phyloP scores from a whole-genome alignment of 257 asterid species.

The Anisodus tanguticus region DNA sequence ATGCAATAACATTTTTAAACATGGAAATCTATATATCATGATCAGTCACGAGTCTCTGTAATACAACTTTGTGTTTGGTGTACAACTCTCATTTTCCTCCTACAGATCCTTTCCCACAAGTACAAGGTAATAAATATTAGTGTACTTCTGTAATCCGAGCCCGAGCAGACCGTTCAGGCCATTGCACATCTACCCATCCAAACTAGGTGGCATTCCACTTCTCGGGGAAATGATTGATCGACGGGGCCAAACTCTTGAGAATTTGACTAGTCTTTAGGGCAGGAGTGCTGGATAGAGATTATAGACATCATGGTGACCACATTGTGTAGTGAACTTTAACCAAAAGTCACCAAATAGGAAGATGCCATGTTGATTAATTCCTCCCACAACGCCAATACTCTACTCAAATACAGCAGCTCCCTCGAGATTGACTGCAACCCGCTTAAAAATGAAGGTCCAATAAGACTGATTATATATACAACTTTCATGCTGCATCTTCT shows the following conservation, averaged over 20 bases:
- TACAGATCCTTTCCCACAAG: neutral
- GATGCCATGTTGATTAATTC: neutral
- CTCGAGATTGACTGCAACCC: neutral
- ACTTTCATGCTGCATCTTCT: conserved; percentile 23
- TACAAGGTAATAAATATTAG: neutral
- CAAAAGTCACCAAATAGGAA: neutral
- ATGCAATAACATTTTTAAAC: neutral
- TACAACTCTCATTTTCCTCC: conserved; percentile 21
- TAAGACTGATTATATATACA: conserved; percentile 21
- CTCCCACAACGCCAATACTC: neutral
- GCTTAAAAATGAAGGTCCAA: neutral
- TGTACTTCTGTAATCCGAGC: neutral
- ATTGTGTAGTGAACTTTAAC: neutral
- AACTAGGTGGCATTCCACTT: neutral
- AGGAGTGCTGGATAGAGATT: neutral
- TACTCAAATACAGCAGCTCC: neutral
- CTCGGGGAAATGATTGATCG: neutral
- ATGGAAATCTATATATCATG: neutral
- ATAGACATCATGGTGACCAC: conserved; percentile 24
- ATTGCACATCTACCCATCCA: conserved; percentile 9
- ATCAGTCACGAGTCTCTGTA: neutral
- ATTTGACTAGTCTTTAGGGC: neutral
- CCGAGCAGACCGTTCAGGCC: neutral
- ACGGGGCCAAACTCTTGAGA: neutral
- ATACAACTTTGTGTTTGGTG: conserved; percentile 1